These are phyloP conservation scores for Colletotrichum sp. DNA, from an alignment of 2,329 filamentous ascomycete genomes.

Conservation along the genomic window DNA sequence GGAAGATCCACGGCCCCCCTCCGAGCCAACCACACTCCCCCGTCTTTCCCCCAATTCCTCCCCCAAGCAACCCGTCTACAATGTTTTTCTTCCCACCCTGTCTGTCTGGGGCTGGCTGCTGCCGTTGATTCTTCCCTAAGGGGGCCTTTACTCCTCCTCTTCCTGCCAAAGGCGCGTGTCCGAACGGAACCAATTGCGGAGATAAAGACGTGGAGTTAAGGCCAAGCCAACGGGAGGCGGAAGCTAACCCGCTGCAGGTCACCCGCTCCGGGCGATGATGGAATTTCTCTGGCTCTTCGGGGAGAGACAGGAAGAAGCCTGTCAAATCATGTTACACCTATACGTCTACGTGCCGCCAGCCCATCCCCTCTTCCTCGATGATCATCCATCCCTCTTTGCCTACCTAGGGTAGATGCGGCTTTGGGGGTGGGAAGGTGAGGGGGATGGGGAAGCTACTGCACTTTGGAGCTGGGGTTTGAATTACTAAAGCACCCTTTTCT, in stretches of 20 bases:
- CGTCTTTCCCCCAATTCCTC: background rate
- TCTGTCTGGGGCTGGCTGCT: background rate
- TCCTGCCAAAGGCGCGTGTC: background rate
- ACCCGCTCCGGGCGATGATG: background rate
- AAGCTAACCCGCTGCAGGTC: background rate
- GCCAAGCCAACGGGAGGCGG: background rate
- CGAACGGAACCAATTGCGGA: background rate
- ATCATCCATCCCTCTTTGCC: constrained; percentile 8
- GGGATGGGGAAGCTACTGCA: background rate
- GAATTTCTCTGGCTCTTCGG: background rate
- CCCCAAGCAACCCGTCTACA: background rate
- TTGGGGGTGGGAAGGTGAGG: background rate
- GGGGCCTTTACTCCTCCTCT: background rate
- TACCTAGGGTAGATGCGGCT: constrained; percentile 9
- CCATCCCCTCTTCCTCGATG: background rate
- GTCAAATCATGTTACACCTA: constrained; percentile 2
- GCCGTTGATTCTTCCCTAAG: background rate
- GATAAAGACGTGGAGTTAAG: background rate
- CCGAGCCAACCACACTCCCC: background rate
- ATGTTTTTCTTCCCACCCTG: background rate
- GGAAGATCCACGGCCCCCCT: background rate
- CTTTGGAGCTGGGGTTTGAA: background rate
- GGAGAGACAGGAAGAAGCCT: background rate
- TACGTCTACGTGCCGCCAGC: background rate
- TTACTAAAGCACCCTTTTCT: background rate